phyloP scores from a whole-genome alignment of 208 protist species.

The Endotrypanum monterogeii region DNA sequence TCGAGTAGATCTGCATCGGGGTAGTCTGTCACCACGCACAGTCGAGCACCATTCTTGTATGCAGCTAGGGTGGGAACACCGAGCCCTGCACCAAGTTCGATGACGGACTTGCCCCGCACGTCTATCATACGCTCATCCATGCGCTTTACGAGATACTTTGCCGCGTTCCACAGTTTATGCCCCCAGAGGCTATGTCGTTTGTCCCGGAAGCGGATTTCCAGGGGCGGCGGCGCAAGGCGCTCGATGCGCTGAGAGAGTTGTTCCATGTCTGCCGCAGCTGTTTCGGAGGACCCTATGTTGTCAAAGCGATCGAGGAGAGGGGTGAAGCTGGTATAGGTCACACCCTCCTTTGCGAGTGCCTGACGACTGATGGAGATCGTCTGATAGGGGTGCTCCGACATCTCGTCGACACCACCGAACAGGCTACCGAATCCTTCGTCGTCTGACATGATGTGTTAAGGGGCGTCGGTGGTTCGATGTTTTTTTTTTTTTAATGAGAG shows the following conservation, averaged over 20 bases:
- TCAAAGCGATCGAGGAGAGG: conserved; percentile 61
- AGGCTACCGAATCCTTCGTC: conserved; percentile 58
- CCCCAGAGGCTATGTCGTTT: conserved; percentile 90
- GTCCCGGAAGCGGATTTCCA: conserved; percentile 69
- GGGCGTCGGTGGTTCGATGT: not conserved
- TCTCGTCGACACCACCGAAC: conserved; percentile 41
- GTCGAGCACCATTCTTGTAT: conserved; percentile 67
- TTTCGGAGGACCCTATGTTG: conserved; percentile 5
- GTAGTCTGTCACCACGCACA: conserved; percentile 85
- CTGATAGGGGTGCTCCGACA: conserved; percentile 58
- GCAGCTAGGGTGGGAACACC: conserved; percentile 77
- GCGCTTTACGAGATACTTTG: conserved; percentile 87
- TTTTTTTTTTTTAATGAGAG: not conserved
- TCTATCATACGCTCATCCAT: conserved; percentile 80
- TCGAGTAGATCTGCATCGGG: conserved; percentile 76
- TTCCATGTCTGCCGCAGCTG: conserved; percentile 3
- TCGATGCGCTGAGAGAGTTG: conserved; percentile 23
- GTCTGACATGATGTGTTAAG: conserved; percentile 28
- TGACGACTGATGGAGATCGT: conserved; percentile 48
- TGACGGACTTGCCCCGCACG: conserved; percentile 66
- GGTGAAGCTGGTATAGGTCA: conserved; percentile 50
- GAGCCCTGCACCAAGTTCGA: conserved; percentile 89
- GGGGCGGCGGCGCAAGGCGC: conserved; percentile 22
- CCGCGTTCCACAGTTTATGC: conserved; percentile 87
- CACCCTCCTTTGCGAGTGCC: conserved; percentile 44